Conservation (phyloP, 176 grass and related monocot genomes). For the Oryza glumipatula region DNA sequence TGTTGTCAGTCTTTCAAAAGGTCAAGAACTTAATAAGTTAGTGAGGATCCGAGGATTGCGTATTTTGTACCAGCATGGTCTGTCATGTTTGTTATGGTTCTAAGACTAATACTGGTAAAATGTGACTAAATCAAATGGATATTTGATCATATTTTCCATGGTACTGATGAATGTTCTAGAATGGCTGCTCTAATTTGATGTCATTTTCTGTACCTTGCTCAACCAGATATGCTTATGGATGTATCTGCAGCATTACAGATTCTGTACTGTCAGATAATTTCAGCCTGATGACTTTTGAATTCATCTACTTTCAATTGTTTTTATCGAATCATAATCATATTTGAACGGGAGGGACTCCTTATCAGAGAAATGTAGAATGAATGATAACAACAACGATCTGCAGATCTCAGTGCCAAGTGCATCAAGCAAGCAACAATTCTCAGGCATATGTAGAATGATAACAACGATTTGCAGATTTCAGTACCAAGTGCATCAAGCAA, state of each 20-base stretch:
- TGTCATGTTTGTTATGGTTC: constrained; percentile 39
- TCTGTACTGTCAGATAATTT: neutral
- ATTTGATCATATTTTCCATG: constrained; percentile 23
- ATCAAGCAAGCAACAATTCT: neutral
- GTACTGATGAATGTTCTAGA: neutral
- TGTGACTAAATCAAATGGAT: constrained; percentile 20
- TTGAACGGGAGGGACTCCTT: neutral
- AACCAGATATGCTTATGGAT: neutral
- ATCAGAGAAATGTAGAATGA: neutral
- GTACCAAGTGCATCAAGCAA: neutral
- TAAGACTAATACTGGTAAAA: constrained; percentile 21
- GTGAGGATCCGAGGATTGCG: constrained; percentile 39
- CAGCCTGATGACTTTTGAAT: neutral
- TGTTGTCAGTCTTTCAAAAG: constrained; percentile 30
- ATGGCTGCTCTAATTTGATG: neutral
- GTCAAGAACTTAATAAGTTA: constrained; percentile 44
- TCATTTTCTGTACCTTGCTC: neutral
- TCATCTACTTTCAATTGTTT: neutral
- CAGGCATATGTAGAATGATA: neutral
- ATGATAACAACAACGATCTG: neutral
- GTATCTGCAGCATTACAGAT: neutral
- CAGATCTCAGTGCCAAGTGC: neutral
- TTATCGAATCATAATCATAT: neutral
- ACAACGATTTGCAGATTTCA: neutral
- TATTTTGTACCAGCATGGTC: constrained; percentile 29